Evolutionary conservation across 208 protist species (phyloP), one percentile per base, ranked within the genome.

Genomic region (Plasmodiophora brassicae): DNA sequence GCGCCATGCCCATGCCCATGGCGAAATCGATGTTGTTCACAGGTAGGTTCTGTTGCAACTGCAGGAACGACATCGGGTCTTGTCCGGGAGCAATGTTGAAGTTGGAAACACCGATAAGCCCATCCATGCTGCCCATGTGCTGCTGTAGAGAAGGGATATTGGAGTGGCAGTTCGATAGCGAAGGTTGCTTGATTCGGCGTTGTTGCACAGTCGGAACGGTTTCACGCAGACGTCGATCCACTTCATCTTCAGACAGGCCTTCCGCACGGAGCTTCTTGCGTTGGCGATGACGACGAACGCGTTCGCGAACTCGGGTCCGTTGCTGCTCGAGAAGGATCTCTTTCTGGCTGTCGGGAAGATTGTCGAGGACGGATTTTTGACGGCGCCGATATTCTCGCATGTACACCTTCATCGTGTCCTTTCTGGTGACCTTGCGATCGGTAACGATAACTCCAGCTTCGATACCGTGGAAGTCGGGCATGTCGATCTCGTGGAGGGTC

Each of bases 371-470:
- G 65, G 32, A 78, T 32, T 78, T 78, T 32, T 78, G 65, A n/a
- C 65, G 5, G 5, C 65, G 65, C 5, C 65, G 65, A 32, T 78
- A 78, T 38, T 78, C 65, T 5, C 65, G 65, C 65, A 78, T 78
- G 41, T 78, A 78, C 14, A 78, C 65, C n/a, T 78, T 78, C 65
- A 78, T 78, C 32, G 65, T 38, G 32, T 78, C 65, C n/a, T 78
- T 78, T 38, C 65, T 78, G n/a, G 65, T 5, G 65, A 38, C n/a
- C 14, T 8, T 38, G n/a, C 5, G 14, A 78, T 78, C n/a, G 50
- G n/a, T n/a, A n/a, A n/a, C n/a, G n/a, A n/a, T n/a, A n/a, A n/a
- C n/a, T n/a, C n/a, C n/a, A n/a, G n/a, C n/a, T n/a, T n/a, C 50
- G 14, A 78, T 32, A 78, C 5, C 20, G n/a, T n/a, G 65, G 65